Conservation (phyloP, 1,139 yeast species). For the Geotrichum fermentans region DNA sequence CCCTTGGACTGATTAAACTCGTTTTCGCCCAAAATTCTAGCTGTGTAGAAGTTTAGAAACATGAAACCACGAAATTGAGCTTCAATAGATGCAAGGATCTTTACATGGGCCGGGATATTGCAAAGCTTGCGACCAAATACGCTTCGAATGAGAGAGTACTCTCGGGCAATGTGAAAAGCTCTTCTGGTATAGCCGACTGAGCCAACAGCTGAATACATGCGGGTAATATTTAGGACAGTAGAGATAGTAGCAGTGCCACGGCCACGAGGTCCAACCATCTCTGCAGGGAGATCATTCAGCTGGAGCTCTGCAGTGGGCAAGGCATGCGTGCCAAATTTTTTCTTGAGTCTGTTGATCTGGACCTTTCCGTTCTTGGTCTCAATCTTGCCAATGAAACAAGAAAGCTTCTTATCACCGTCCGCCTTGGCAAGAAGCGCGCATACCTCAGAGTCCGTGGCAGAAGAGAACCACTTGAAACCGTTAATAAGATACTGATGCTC, state of each 20-base stretch:
- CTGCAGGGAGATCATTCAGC: slow-evolving; percentile 27
- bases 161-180: slow-evolving; percentile 33
- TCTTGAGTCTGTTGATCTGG: slow-evolving; percentile 32
- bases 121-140: slow-evolving; percentile 30
- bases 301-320: slow-evolving; percentile 37
- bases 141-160: slow-evolving; percentile 30
- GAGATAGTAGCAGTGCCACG: slow-evolving; percentile 34
- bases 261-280: slow-evolving; percentile 30
- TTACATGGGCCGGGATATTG: slow-evolving; percentile 30
- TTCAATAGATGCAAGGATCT: slow-evolving; percentile 30
- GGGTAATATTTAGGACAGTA: slow-evolving; percentile 33
- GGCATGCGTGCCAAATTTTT: slow-evolving; percentile 35
- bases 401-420: slow-evolving; percentile 25
- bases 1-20: slow-evolving; percentile 22
- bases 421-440: slow-evolving; percentile 31
- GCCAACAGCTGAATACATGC: slow-evolving; percentile 30
- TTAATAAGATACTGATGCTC: slow-evolving; percentile 22
- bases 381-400: slow-evolving; percentile 33
- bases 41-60: slow-evolving; percentile 28
- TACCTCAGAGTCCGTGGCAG: slow-evolving; percentile 36
- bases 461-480: slow-evolving; percentile 37
- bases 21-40: slow-evolving; percentile 31
- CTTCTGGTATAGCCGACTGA: slow-evolving; percentile 31
- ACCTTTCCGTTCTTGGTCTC: slow-evolving; percentile 29
- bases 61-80: slow-evolving; percentile 27